A percentile compares a stretch with the other conserved stretches of the same genome.
Evolutionary conservation across 768 basidiomycete species (phyloP).

Genomic region (Psilocybe cubensis): DNA sequence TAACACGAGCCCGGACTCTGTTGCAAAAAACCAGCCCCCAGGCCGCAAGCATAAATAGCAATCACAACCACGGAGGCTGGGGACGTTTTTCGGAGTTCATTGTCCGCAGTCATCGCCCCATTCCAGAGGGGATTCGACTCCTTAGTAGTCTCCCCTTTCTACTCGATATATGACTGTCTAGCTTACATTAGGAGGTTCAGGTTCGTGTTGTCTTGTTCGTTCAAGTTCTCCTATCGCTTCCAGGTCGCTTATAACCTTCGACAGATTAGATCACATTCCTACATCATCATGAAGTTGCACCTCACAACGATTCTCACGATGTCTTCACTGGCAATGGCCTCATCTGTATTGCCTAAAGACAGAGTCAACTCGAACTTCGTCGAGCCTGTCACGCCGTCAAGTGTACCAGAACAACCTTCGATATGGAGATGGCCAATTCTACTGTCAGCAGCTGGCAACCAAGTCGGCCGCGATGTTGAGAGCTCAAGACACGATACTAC

Average conservation of each 20-base stretch:
- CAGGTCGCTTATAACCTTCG: not conserved
- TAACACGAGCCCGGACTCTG: not conserved
- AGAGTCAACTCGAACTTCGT: not conserved
- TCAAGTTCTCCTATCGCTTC: not conserved
- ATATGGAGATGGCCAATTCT: conserved; percentile 5
- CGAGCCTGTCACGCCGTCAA: not conserved
- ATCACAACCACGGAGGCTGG: not conserved
- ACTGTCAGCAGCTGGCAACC: not conserved
- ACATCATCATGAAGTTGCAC: not conserved
- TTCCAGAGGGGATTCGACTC: not conserved
- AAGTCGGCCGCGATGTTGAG: not conserved
- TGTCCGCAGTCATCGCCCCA: not conserved
- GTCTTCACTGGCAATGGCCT: conserved; percentile 5
- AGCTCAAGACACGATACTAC: not conserved
- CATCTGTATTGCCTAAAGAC: not conserved
- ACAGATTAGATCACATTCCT: not conserved
- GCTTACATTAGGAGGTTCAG: not conserved
- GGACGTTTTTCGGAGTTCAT: not conserved
- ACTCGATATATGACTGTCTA: not conserved
- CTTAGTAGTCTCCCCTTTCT: not conserved
- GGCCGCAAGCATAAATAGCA: not conserved
- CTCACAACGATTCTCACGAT: conserved; percentile 7
- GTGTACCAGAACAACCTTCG: not conserved
- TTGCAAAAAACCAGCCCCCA: not conserved
- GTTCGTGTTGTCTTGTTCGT: not conserved